These are phyloP conservation scores for Pseudocercospora macadamiae DNA, from an alignment of 2,329 filamentous ascomycete genomes.

Conservation along the genomic window DNA sequence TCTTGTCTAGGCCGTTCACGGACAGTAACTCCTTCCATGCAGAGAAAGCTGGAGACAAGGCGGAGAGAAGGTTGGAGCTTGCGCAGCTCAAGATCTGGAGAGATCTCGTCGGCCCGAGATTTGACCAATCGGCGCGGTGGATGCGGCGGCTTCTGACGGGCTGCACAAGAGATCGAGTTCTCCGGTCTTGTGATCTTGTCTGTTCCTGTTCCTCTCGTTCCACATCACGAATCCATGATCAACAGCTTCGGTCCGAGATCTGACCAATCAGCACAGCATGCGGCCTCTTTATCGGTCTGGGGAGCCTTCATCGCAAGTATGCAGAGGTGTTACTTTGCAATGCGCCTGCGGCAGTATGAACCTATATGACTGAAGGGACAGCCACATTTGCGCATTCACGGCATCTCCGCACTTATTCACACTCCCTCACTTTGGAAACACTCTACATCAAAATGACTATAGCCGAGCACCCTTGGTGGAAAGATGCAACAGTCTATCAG, in stretches of 20 bases:
- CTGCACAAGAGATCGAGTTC: neutral
- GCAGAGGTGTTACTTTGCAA: neutral
- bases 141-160: slow-evolving; percentile 1
- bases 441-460: slow-evolving; percentile 11
- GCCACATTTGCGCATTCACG: neutral
- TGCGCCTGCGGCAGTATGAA: neutral
- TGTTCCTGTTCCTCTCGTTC: neutral
- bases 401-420: neutral
- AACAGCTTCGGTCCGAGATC: slow-evolving; percentile 6
- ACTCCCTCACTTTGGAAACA: neutral
- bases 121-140: neutral
- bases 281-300: neutral
- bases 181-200: neutral
- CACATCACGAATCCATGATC: neutral
- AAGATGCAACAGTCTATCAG: slow-evolving; percentile 47
- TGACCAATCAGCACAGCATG: slow-evolving; percentile 5
- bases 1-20: neutral
- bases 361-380: neutral
- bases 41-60: slow-evolving; percentile 1
- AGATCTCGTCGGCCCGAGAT: neutral
- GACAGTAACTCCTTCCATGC: slow-evolving; percentile 2
- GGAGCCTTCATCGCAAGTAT: neutral
- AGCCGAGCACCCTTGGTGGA: slow-evolving; percentile 39
- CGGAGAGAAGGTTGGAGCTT: slow-evolving; percentile 1
- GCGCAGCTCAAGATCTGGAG: neutral